Base-by-base conservation (phyloP, 108 stramenopile species). In the Cyclotella atomus region DNA sequence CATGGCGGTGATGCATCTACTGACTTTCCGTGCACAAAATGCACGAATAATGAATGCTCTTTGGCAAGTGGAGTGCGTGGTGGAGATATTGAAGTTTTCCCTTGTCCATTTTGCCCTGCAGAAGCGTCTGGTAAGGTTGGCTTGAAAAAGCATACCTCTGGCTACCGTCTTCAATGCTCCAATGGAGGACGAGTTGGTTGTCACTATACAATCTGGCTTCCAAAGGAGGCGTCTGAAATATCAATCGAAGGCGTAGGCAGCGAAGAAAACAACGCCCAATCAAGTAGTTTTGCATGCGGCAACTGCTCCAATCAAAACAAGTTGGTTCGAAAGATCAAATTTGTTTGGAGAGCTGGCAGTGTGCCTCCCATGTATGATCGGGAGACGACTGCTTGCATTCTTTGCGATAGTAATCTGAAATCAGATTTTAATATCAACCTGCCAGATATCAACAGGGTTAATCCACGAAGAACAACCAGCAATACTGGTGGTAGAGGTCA, bases 341-440 rank as follows among this genome's bases (percentile, higher is more conserved):
- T 96, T 68, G 47, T 68, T 21, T 93, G 91, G 90, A 92, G 83
- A 35, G 74, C 84, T 28, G 95, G 92, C 8, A 88, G 85, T 62
- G 92, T 93, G n/a, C 95, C 91, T 29, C 90, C 92, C 3, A 89
- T 91, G 59, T 80, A 89, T 43, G 89, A 87, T 30, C 68, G 77
- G 3, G 84, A 83, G 67, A 67, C 66, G 36, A 82, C 74, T 12
- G 77, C 76, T 28, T 96, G 95, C 68, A 56, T 93, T 36, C 71
- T 96, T 10, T 96, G 95, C 67, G 90, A 96, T 74, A 56, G 79
- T 21, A 53, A 65, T 7, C 88, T 95, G 50, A 85, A 82, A 63
- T 73, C 75, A 61, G 91, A 92, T 28, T 63, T 93, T 62, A 45
- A 89, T 30, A 84, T 95, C 25, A 46, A 65, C 8, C 65, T 95